Percentiles rank a stretch among this genome's conserved stretches.
Conservation (phyloP, 2,329 filamentous ascomycete species). For the Didymellaceae sp. region DNA sequence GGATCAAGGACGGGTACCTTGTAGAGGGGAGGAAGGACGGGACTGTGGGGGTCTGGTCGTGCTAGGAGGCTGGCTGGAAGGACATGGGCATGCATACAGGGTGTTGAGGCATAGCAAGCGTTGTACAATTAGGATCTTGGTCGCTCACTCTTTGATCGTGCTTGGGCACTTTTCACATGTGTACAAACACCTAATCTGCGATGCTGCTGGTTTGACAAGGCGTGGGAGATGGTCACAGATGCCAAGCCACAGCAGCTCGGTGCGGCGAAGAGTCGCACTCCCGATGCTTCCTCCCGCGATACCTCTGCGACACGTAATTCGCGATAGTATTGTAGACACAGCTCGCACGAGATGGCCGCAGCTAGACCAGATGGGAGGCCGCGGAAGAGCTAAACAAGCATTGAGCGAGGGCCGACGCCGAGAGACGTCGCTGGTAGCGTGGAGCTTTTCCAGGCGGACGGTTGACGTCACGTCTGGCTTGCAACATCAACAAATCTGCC, state of each 20-base stretch:
- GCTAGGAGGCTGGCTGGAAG: constrained; percentile 24
- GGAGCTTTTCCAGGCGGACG: constrained; percentile 1
- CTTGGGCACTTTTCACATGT: too few species aligned
- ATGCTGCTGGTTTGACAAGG: too few species aligned
- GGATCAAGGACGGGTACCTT: constrained; percentile 92
- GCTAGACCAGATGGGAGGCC: constrained; percentile 28
- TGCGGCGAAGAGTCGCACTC: too few species aligned
- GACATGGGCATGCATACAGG: constrained; percentile 29
- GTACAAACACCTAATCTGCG: too few species aligned
- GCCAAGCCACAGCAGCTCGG: too few species aligned
- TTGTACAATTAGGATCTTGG: constrained; percentile 17
- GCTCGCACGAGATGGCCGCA: constrained; percentile 9
- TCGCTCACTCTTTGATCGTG: not conserved
- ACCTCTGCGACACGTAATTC: too few species aligned
- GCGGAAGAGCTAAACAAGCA: constrained; percentile 14
- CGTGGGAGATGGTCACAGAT: too few species aligned
- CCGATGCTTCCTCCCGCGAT: too few species aligned
- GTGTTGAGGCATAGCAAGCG: constrained; percentile 16
- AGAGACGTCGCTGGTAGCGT: constrained; percentile 6
- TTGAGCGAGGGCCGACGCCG: not conserved
- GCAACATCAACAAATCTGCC: constrained; percentile 11
- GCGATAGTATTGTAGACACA: too few species aligned
- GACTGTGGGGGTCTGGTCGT: constrained; percentile 82
- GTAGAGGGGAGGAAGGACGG: constrained; percentile 89
- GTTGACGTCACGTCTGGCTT: constrained; percentile 5